Conservation (phyloP, 768 basidiomycete genomes). For the Tubosaeta sp. region DNA sequence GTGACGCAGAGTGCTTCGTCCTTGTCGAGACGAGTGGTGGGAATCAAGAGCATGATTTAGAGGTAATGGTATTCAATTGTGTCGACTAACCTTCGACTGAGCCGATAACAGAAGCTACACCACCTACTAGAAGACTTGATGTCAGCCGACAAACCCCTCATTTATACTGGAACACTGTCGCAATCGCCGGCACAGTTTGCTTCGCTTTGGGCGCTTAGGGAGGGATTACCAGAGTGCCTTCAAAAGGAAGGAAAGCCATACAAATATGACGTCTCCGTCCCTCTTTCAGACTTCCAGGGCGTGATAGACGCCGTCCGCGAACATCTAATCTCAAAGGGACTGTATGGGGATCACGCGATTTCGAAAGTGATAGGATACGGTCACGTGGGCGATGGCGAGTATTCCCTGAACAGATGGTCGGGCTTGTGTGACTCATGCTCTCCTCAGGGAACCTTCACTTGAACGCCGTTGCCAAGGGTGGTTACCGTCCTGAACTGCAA, state of each 20-base stretch:
- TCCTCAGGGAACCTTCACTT: conserved; percentile 84
- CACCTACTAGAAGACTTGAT: conserved; percentile 74
- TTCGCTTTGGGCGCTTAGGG: conserved; percentile 87
- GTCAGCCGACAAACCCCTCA: conserved; percentile 65
- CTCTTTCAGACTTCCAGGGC: conserved; percentile 78
- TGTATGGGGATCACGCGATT: conserved; percentile 69
- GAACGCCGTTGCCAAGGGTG: conserved; percentile 73
- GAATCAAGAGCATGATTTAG: conserved; percentile 88
- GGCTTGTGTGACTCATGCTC: not conserved
- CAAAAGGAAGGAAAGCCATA: conserved; percentile 94
- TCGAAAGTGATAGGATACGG: conserved; percentile 90
- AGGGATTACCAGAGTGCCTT: conserved; percentile 87
- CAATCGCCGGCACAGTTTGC: conserved; percentile 88
- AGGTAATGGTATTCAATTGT: conserved; percentile 45
- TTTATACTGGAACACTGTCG: conserved; percentile 87
- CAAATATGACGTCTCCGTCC: conserved; percentile 95
- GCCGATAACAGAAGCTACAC: conserved; percentile 70
- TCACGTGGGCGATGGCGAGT: conserved; percentile 92
- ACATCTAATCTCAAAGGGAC: conserved; percentile 62
- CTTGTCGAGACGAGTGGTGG: conserved; percentile 94
- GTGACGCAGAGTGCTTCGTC: conserved; percentile 83
- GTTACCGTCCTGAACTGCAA: conserved; percentile 81
- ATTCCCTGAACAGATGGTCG: not conserved
- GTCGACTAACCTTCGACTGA: conserved; percentile 12
- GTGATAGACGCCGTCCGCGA: conserved; percentile 80